Base-by-base conservation (phyloP, 164 flowering plant species). In the Vitis cinerea region DNA sequence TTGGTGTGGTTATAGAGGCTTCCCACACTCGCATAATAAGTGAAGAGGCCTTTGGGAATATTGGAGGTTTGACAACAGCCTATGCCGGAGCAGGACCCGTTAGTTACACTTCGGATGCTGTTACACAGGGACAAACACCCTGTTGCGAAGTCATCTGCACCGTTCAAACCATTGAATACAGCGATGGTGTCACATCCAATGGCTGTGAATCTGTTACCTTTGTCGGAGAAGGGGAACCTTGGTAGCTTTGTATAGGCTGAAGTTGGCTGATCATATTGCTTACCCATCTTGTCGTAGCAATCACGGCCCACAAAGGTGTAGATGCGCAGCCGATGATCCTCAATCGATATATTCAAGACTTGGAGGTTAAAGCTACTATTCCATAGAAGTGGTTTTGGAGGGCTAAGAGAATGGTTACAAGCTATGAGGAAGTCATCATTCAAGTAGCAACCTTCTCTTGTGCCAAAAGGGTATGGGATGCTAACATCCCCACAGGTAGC, bases 401-500 rank as follows among this genome's bases (percentile, higher is more conserved):
- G 27, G 2, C 27, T 23, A 23, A 23, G 27, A 23, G 27, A 23
- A 8, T 48, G 16, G 9, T 63, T 56, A 29, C 73, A 71, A 13
- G 54, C 54, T 1, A 71, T 56, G 14, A 62, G 27, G 55, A 71
- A 71, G 10, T 37, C 10, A 4, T 17, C 31, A 10, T 71, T 12
- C 16, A 10, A 29, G 68, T 56, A 71, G 55, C 73, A 71, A 1
- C 48, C 73, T 13, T 48, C 56, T n/a, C 53, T 13, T 9, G 53
- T 56, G 13, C 73, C 73, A 31, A 71, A 71, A 8, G 73, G 73
- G 23, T 63, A 71, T 15, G 73, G 73, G 48, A 71, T 71, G 51
- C 66, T 69, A 5, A 69, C 31, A 10, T 69, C 31, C 11, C 72
- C 72, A 44, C 73, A 70, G 6, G 6, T 62, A 29, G 29, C 52